These are phyloP conservation scores for Alternaria postmessia DNA, from an alignment of 2,329 filamentous ascomycete species.

Conservation along the genomic window DNA sequence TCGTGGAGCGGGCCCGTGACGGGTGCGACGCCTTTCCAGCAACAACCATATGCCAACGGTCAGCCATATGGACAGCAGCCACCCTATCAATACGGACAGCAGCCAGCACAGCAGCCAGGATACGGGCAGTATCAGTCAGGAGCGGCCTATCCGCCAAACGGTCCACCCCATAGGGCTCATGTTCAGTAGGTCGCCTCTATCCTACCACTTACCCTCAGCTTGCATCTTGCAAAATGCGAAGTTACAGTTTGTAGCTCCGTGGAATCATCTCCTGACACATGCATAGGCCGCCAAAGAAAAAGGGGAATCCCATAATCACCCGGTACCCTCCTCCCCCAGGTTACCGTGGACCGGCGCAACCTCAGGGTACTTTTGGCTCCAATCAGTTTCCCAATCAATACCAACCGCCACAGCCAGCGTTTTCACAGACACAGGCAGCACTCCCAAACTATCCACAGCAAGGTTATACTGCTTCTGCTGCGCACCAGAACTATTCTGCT, in stretches of 20 bases:
- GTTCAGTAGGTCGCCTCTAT: conserved; percentile 40
- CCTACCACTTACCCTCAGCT: conserved; percentile 5
- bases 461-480: conserved; percentile 30
- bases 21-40: conserved; percentile 45
- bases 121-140: conserved; percentile 44
- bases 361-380: conserved; percentile 39
- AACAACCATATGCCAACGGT: conserved; percentile 39
- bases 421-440: conserved; percentile 33
- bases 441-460: conserved; percentile 33
- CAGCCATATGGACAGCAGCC: conserved; percentile 41
- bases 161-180: conserved; percentile 36
- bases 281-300: conserved; percentile 52
- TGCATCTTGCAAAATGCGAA: neutral
- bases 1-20: conserved; percentile 49
- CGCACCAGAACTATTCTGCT: conserved; percentile 32
- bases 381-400: conserved; percentile 38
- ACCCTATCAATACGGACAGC: conserved; percentile 43
- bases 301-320: conserved; percentile 59
- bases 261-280: conserved; percentile 24
- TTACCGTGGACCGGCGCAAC: conserved; percentile 50
- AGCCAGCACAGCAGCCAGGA: conserved; percentile 36
- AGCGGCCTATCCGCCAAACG: conserved; percentile 31
- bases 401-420: conserved; percentile 38
- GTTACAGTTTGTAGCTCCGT: neutral
- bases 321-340: conserved; percentile 60